Evolutionary conservation across 345 rosid genomes (phyloP).

Genomic region (Lepidium didymum): DNA sequence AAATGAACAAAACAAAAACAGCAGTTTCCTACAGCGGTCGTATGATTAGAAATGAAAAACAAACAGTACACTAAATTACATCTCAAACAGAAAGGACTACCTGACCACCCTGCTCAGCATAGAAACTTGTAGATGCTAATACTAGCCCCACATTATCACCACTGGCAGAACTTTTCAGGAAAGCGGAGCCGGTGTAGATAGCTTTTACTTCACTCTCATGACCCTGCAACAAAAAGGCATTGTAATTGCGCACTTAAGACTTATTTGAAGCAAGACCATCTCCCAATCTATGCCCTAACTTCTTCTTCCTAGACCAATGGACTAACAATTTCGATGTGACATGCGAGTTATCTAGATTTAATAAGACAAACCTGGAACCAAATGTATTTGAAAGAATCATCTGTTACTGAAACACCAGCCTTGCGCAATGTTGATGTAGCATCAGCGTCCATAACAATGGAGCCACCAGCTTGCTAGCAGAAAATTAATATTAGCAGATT

Average conservation of each 20-base stretch:
- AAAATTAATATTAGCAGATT: background rate
- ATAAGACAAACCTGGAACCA: conserved; percentile 43
- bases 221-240: conserved; percentile 37
- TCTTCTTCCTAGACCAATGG: background rate
- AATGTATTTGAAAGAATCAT: conserved; percentile 69
- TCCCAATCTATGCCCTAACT: background rate
- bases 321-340: background rate
- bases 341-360: background rate
- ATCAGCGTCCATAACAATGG: conserved; percentile 87
- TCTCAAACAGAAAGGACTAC: conserved; percentile 29
- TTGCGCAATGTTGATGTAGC: conserved; percentile 76
- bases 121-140: conserved; percentile 76
- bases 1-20: background rate
- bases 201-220: conserved; percentile 70
- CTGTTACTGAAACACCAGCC: conserved; percentile 59
- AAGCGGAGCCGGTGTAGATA: conserved; percentile 73
- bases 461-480: conserved; percentile 80
- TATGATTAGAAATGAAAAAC: background rate
- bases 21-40: background rate
- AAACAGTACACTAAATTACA: background rate
- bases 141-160: conserved; percentile 66
- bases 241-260: background rate
- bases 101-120: conserved; percentile 99
- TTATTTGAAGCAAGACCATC: background rate
- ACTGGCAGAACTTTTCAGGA: conserved; percentile 42